Percentiles rank a stretch among this genome's conserved stretches.
Conservation (phyloP, 495 filamentous ascomycete genomes). For the Trichoderma gamsii region DNA sequence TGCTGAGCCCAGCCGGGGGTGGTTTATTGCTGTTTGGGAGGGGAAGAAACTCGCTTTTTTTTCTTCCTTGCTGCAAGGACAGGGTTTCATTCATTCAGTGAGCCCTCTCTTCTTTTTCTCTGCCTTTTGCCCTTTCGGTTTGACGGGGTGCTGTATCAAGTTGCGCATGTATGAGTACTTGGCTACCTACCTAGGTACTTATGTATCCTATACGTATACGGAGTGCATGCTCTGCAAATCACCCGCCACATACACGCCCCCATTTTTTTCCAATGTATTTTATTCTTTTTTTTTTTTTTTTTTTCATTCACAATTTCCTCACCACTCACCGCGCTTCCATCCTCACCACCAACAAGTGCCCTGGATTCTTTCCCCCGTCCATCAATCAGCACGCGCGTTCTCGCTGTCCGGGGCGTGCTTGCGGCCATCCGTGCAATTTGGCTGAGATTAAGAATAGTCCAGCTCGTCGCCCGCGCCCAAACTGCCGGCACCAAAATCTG, state of each 20-base stretch:
- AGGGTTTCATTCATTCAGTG: conserved; percentile 5
- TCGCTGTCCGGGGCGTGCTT: not conserved
- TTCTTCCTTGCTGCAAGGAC: conserved; percentile 7
- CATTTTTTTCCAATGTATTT: conserved; percentile 2
- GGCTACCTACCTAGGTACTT: no score
- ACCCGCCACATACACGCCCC: not conserved
- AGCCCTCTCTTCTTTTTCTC: conserved; percentile 20
- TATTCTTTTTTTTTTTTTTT: not conserved
- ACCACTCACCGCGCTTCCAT: not conserved
- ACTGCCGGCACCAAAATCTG: not conserved
- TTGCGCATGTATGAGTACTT: no score
- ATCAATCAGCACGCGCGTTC: not conserved
- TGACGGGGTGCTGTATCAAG: no score
- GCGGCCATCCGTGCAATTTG: not conserved
- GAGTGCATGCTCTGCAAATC: conserved; percentile 10
- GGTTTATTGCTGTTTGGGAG: not conserved
- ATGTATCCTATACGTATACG: conserved; percentile 24
- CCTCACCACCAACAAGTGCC: not conserved
- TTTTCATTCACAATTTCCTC: not conserved
- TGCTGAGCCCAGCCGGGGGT: conserved; percentile 6
- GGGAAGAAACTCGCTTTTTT: not conserved
- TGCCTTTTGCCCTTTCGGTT: conserved; percentile 16
- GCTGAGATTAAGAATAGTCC: not conserved
- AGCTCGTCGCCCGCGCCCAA: not conserved
- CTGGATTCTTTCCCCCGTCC: not conserved